These are phyloP conservation scores for Viola odorata DNA, from an alignment of 345 rosid genomes.

Conservation along the genomic window DNA sequence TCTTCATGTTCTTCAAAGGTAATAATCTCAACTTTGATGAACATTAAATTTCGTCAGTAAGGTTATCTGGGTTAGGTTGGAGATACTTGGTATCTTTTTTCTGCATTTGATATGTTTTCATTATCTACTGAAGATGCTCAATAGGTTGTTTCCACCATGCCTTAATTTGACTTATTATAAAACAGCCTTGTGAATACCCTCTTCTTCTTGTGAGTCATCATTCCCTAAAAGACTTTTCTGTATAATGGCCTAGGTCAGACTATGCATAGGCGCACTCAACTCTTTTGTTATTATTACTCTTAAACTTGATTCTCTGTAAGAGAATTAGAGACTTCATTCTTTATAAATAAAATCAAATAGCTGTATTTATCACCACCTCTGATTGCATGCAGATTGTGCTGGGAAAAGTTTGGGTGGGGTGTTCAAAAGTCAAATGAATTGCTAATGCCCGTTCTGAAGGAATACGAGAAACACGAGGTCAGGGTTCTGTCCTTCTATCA, in stretches of 20 bases:
- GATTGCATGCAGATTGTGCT: slow-evolving; percentile 60
- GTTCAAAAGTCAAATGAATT: slow-evolving; percentile 75
- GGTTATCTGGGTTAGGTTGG: background rate
- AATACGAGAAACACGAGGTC: slow-evolving; percentile 89
- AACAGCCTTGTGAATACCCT: no score
- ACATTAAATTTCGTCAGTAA: background rate
- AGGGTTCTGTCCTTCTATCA: slow-evolving; percentile 5
- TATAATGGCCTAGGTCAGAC: no score
- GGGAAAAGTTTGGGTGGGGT: slow-evolving; percentile 94
- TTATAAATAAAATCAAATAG: background rate
- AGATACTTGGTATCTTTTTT: background rate
- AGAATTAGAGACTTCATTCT: background rate
- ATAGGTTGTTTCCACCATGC: no score
- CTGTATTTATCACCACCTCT: background rate
- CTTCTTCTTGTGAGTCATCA: no score
- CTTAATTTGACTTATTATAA: no score
- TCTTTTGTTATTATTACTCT: slow-evolving; percentile 1
- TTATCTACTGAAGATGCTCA: no score
- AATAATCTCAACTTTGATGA: slow-evolving; percentile 17
- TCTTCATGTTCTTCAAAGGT: slow-evolving; percentile 70
- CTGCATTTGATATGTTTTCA: background rate
- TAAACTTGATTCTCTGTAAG: background rate
- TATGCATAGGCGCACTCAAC: background rate
- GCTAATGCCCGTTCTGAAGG: slow-evolving; percentile 80
- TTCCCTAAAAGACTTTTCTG: no score